phyloP scores from a whole-genome alignment of 2,329 filamentous ascomycete genomes.

The Plenodomus lindquistii region DNA sequence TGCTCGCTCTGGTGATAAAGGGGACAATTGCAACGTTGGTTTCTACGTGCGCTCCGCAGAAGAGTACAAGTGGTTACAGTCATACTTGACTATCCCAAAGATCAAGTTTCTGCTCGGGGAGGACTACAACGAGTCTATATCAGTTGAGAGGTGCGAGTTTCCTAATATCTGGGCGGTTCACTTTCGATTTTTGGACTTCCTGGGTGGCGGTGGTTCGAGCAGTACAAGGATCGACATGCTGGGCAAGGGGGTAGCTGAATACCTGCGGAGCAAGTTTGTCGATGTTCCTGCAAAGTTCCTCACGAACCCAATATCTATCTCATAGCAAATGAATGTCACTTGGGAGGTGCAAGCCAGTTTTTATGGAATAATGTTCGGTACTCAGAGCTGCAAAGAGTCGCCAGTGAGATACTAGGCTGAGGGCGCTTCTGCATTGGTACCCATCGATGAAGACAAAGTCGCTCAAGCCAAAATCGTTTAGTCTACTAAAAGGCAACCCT shows the following conservation, averaged over 20 bases:
- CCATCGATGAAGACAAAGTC: too few species aligned
- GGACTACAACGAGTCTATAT: constrained; percentile 34
- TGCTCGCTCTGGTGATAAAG: constrained; percentile 40
- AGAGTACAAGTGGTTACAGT: constrained; percentile 38
- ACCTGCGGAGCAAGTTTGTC: constrained; percentile 50
- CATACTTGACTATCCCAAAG: constrained; percentile 30
- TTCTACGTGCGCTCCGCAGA: constrained; percentile 37
- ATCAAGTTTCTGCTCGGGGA: constrained; percentile 35
- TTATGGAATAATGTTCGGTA: too few species aligned
- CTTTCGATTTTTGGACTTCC: constrained; percentile 52
- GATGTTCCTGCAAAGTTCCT: constrained; percentile 52
- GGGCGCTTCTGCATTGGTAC: too few species aligned
- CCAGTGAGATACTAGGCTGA: too few species aligned
- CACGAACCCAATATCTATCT: too few species aligned
- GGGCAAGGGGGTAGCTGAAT: constrained; percentile 54
- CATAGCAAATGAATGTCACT: too few species aligned
- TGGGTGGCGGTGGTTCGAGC: constrained; percentile 53
- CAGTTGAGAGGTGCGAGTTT: constrained; percentile 48
- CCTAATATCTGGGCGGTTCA: constrained; percentile 46
- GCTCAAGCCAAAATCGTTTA: too few species aligned
- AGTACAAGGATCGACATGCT: too few species aligned
- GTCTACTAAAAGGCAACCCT: too few species aligned
- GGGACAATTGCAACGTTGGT: constrained; percentile 37
- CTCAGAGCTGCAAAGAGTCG: too few species aligned
- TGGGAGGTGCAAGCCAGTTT: too few species aligned